Evolutionary conservation across 768 basidiomycete genomes (phyloP).

Genomic region (Trametes gibbosa): DNA sequence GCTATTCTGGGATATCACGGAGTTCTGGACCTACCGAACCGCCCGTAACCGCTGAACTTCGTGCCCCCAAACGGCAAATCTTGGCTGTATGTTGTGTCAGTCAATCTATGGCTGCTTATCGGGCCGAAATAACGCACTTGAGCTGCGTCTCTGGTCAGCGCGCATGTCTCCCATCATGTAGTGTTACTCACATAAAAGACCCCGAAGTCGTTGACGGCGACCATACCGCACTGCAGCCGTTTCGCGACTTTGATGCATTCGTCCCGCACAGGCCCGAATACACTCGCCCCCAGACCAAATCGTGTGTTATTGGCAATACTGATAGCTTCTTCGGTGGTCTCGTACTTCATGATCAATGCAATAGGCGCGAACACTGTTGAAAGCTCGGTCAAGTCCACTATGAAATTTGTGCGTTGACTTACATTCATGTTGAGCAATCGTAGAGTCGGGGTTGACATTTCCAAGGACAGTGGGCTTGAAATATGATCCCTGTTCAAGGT

Average conservation of each 20-base stretch:
- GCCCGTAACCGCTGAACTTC: conserved; percentile 89
- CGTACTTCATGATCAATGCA: conserved; percentile 82
- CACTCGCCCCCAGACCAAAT: conserved; percentile 91
- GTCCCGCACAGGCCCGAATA: conserved; percentile 85
- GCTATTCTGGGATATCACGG: conserved; percentile 14
- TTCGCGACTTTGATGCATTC: conserved; percentile 79
- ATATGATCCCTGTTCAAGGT: conserved; percentile 71
- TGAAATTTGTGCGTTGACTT: conserved; percentile 28
- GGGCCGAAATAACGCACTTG: conserved; percentile 43
- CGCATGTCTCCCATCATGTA: neutral
- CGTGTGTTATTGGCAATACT: conserved; percentile 83
- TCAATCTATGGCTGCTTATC: neutral
- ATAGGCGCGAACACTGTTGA: conserved; percentile 86
- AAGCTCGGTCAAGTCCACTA: neutral
- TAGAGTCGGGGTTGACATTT: conserved; percentile 66
- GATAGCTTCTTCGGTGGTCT: conserved; percentile 80
- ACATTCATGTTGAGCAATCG: conserved; percentile 81
- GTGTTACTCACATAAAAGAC: conserved; percentile 69
- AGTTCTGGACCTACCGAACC: conserved; percentile 63
- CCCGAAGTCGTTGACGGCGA: conserved; percentile 92
- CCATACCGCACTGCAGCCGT: conserved; percentile 91
- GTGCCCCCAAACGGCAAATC: conserved; percentile 94
- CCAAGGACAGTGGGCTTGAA: conserved; percentile 88
- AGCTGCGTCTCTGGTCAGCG: conserved; percentile 41
- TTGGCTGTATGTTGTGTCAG: conserved; percentile 52